Conservation (phyloP, 192 early-diverging fungal genomes). For the Neocallimastix lanati region DNA sequence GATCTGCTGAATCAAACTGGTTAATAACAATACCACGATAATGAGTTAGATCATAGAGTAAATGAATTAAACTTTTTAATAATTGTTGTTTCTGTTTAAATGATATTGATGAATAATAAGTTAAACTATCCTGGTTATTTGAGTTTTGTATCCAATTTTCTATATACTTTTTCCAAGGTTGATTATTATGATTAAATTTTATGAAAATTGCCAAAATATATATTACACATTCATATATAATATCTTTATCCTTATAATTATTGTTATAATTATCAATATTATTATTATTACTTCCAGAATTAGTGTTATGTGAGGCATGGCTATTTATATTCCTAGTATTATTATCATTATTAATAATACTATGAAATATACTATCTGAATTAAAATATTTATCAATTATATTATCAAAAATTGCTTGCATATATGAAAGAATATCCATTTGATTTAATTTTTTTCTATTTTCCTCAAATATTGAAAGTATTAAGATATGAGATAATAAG, state of each 20-base stretch:
- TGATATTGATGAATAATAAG: neutral
- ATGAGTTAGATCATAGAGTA: neutral
- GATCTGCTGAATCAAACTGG: neutral
- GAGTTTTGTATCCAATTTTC: neutral
- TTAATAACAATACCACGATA: neutral
- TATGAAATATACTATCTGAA: neutral
- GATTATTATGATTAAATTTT: neutral
- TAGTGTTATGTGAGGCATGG: too few relatives aligned
- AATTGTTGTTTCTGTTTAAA: neutral
- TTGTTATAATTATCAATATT: too few relatives aligned
- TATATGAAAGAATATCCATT: neutral
- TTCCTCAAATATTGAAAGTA: neutral
- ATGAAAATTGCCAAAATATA: neutral
- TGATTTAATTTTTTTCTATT: neutral
- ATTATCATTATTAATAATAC: too few relatives aligned
- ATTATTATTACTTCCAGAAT: too few relatives aligned
- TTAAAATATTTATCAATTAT: neutral
- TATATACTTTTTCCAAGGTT: neutral
- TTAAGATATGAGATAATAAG: neutral
- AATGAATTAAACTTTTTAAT: neutral
- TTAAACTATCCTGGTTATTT: neutral
- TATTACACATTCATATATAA: neutral
- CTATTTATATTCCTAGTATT: too few relatives aligned
- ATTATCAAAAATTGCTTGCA: neutral
- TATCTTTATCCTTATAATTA: neutral